Evolutionary conservation across 23 red algal species (phyloP), one percentile per base, ranked within the genome.

Genomic region (Gracilaria vermiculophylla): DNA sequence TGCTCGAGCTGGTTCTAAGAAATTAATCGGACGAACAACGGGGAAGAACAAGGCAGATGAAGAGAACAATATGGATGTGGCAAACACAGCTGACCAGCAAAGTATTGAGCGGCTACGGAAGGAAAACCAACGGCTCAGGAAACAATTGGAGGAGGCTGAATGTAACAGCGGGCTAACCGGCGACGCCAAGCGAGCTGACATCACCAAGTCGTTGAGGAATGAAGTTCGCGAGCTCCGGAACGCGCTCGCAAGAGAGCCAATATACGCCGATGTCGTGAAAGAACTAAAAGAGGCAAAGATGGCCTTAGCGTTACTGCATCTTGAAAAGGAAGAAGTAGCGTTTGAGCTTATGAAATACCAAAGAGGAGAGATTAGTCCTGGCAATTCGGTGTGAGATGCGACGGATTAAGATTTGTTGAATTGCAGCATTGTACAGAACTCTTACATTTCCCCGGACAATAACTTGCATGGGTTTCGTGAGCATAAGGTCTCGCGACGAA

Each of bases 211-310:
- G 37, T 49, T 94, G 9, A 85, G 75, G 76, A 66, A 56, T 28
- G 92, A 94, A 36, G 77, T 94, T 21, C 62, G 60, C 16, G 83
- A 94, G 36, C 76, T 94, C 43, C 73, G 82, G 27, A 64, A 24
- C 27, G 75, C 62, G 43, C 92, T 94, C 35, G 66, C 73, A 47
- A 48, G 92, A 27, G 92, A 94, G 40, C 92, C 92, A 34, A 82
- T 82, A 17, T 94, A 82, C 20, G 72, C 64, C 20, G 92, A 87
- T 32, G 76, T 94, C 0, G 92, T 94, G 40, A 57, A 76, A 20
- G 82, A 94, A 50, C 65, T 94, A 27, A 94, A 94, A 81, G 92
- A 94, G 82, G 82, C 83, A 8, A 94, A 94, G 76, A 88, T 94
- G 81, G 92, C 82, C 2, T 45, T 94, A 34, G 92, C 92, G n/a